phyloP scores from a whole-genome alignment of 192 early-diverging fungal genomes.

The Umbelopsis sp. region DNA sequence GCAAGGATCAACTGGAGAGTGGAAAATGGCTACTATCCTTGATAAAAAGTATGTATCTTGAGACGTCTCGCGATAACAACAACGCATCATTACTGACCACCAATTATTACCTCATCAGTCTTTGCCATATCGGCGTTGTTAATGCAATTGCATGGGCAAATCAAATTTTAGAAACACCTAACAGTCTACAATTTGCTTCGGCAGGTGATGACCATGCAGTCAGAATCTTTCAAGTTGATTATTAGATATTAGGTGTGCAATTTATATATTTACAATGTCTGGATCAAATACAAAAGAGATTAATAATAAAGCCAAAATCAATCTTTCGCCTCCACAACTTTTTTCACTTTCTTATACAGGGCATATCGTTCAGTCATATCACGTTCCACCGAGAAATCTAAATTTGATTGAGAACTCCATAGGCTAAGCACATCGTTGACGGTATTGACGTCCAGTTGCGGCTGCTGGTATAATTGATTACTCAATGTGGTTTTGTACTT shows the following conservation, averaged over 20 bases:
- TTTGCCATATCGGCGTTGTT: constrained; percentile 59
- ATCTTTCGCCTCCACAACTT: constrained; percentile 26
- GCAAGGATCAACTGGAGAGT: constrained; percentile 28
- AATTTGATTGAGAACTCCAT: constrained; percentile 26
- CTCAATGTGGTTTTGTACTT: background rate
- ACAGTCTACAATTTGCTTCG: constrained; percentile 62
- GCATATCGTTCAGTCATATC: constrained; percentile 31
- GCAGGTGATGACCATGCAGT: constrained; percentile 77
- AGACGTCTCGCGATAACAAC: background rate
- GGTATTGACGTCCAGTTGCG: background rate
- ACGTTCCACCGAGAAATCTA: constrained; percentile 18
- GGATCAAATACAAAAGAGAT: too few relatives aligned
- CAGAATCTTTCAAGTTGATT: constrained; percentile 59
- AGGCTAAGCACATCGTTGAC: background rate
- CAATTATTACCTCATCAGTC: constrained; percentile 18
- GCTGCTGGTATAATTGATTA: constrained; percentile 1
- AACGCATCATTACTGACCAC: background rate
- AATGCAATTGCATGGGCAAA: constrained; percentile 71
- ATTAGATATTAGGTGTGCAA: background rate
- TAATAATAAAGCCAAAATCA: background rate
- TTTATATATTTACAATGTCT: background rate
- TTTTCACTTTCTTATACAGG: constrained; percentile 33
- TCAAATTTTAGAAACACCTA: background rate
- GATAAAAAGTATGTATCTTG: constrained; percentile 49
- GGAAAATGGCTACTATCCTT: constrained; percentile 44